A percentile compares a stretch with the other conserved stretches of the same genome.
These are phyloP conservation scores for Chloris gayana DNA, from an alignment of 176 grass and related monocot species.

Conservation along the genomic window DNA sequence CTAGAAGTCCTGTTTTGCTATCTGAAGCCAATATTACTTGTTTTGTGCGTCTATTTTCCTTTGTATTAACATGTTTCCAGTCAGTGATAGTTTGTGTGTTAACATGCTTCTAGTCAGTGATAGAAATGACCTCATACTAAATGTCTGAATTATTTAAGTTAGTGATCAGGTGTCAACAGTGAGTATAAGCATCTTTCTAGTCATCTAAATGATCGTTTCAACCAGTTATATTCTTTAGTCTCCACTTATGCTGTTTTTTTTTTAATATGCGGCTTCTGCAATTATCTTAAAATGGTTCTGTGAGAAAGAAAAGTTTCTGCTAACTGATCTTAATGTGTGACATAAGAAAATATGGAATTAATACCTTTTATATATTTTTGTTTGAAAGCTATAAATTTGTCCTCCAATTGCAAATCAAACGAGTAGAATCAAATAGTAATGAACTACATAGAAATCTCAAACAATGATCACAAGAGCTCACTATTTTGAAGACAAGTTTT, in stretches of 20 bases:
- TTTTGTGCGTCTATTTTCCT: background rate
- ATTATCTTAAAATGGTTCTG: background rate
- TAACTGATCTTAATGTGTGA: background rate
- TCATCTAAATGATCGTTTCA: conserved; percentile 1
- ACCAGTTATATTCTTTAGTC: background rate
- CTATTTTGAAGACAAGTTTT: background rate
- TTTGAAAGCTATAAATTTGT: background rate
- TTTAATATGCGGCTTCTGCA: background rate
- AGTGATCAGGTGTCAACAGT: background rate
- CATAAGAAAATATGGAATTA: background rate
- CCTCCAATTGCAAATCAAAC: background rate
- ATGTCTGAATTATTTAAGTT: conserved; percentile 8
- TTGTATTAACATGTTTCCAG: conserved; percentile 15
- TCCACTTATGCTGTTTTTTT: background rate
- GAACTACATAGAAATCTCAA: background rate
- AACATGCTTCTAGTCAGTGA: conserved; percentile 15
- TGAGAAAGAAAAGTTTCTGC: background rate
- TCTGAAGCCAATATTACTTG: background rate
- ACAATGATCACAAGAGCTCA: background rate
- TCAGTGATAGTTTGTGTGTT: background rate
- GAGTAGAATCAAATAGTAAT: background rate
- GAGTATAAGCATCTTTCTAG: background rate
- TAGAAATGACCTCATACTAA: background rate
- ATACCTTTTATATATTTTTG: background rate
- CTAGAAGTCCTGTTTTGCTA: conserved; percentile 26